Evolutionary conservation across 228 moss, liverwort and hornwort species (phyloP), one percentile per base, ranked within the genome.

Genomic region (Sphagnum fallax): DNA sequence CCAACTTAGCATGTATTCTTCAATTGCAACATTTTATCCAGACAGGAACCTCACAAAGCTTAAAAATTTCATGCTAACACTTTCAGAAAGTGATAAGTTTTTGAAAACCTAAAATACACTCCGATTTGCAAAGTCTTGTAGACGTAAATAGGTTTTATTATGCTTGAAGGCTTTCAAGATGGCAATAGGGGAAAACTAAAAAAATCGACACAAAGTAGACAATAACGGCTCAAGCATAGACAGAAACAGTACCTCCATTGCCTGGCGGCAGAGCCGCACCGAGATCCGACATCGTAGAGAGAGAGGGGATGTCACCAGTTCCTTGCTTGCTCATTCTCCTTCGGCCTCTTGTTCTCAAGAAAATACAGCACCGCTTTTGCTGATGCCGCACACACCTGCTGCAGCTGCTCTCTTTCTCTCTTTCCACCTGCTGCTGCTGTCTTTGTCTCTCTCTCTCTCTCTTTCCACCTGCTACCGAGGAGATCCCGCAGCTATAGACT

Each of bases 261-360:
- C 75, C 77, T 49, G 80, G 71, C 61, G 82, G 84, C 50, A 85
- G 79, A 1, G 81, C 48, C 16, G 82, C 74, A 13, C 85, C 85
- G 14, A 85, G 74, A 82, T 85, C 85, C 74, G 85, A 76, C 85
- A 82, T 82, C 71, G 81, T 74, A 67, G 82, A 85, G 67, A 75
- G 61, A 70, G 79, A 74, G 75, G 79, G 73, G 70, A 76, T 82
- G 13, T 82, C 85, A 50, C 77, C 72, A 61, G 79, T 81, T 67
- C 82, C 85, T 66, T 75, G 58, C 73, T 75, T 82, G 62, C 79
- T 85, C 82, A 85, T 85, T 32, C 63, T 32, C 32, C 32, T 32
- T 32, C 32, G 32, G 32, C 2, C 32, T 32, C 32, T 3, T 32
- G 32, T 32, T 3, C 32, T 32, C 32, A 32, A 32, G 32, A 32